phyloP scores from a whole-genome alignment of 202 grass and related monocot genomes.

The Miscanthus sacchariflorus region DNA sequence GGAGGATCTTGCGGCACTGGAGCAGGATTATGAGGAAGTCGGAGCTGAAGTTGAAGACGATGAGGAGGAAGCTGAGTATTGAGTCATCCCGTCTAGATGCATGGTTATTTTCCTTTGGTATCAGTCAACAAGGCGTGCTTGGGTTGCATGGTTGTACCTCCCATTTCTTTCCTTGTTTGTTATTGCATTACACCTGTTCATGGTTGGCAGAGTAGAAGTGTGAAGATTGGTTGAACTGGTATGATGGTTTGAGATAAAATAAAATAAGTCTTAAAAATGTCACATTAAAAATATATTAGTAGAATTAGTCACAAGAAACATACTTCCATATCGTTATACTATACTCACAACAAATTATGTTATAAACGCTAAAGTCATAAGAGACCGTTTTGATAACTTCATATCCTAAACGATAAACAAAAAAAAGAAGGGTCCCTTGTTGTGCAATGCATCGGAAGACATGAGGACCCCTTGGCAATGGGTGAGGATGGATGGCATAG shows the following conservation, averaged over 20 bases:
- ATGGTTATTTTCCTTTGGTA: neutral
- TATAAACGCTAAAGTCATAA: neutral
- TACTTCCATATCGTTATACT: slow-evolving; percentile 12
- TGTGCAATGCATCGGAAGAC: neutral
- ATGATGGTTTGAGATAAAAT: slow-evolving; percentile 14
- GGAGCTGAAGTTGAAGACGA: slow-evolving; percentile 63
- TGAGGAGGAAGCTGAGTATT: slow-evolving; percentile 68
- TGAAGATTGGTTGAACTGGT: slow-evolving; percentile 7
- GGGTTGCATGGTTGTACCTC: neutral
- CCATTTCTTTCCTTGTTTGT: slow-evolving; percentile 21
- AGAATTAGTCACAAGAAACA: neutral
- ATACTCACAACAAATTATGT: neutral
- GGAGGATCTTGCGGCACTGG: slow-evolving; percentile 80
- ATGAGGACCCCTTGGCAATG: neutral
- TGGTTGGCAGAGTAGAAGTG: slow-evolving; percentile 10
- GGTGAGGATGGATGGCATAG: too few relatives aligned
- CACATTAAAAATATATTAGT: neutral
- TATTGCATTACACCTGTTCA: slow-evolving; percentile 28
- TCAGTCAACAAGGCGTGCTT: neutral
- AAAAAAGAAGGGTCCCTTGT: neutral
- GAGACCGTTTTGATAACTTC: neutral
- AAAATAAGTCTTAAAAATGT: neutral
- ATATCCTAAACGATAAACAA: neutral
- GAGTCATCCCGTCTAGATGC: slow-evolving; percentile 19
- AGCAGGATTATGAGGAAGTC: slow-evolving; percentile 86